These are phyloP conservation scores for Echites panduratus DNA, from an alignment of 257 asterid species.

Conservation along the genomic window DNA sequence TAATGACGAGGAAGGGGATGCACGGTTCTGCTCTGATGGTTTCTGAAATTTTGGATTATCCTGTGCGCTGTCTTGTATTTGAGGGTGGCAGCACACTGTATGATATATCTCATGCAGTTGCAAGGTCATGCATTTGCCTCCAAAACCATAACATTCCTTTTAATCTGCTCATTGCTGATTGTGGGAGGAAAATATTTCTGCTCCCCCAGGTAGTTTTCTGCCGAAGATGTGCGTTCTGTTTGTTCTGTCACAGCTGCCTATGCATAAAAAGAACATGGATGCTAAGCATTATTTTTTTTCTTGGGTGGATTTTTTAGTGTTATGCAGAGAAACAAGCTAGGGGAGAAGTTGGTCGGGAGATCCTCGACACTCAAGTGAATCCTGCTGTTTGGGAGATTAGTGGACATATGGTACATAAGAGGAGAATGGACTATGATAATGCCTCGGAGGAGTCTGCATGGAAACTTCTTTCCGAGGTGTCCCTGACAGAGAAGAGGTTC, in stretches of 20 bases:
- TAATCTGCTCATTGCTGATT: constrained; percentile 54
- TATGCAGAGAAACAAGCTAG: constrained; percentile 67
- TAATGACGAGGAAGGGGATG: constrained; percentile 37
- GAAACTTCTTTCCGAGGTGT: constrained; percentile 62
- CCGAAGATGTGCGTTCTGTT: neutral
- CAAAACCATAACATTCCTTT: constrained; percentile 56
- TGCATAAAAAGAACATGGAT: neutral
- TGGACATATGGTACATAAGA: constrained; percentile 70
- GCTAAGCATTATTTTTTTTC: too few relatives aligned
- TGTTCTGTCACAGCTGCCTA: neutral
- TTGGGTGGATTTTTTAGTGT: constrained; percentile 16
- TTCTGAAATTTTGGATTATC: constrained; percentile 55
- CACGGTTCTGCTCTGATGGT: constrained; percentile 39
- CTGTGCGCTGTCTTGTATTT: constrained; percentile 57
- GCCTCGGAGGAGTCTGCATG: constrained; percentile 58
- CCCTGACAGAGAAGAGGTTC: constrained; percentile 46
- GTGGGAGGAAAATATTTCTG: constrained; percentile 56
- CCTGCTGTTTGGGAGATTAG: constrained; percentile 83
- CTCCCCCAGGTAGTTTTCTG: constrained; percentile 53
- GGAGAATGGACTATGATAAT: constrained; percentile 48
- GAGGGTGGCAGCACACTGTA: constrained; percentile 42
- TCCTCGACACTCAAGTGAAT: constrained; percentile 61
- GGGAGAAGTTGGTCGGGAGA: constrained; percentile 50
- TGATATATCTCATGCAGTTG: constrained; percentile 46
- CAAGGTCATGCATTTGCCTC: constrained; percentile 52